These are phyloP conservation scores for Haemoproteus tartakovskyi DNA, from an alignment of 169 alveolate genomes.

Conservation along the genomic window DNA sequence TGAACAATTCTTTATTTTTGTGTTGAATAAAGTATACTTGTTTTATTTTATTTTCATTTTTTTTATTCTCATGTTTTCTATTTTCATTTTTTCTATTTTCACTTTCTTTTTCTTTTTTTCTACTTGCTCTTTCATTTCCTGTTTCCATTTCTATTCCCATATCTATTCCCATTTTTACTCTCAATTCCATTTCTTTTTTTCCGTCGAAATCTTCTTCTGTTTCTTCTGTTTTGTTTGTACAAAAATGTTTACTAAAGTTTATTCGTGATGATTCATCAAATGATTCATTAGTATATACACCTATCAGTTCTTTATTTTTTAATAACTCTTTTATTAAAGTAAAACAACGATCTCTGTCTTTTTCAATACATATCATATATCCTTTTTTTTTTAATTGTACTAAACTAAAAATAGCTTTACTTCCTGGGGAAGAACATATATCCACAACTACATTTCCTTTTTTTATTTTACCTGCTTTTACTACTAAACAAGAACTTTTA, in stretches of 20 bases:
- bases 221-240: constrained; percentile 10
- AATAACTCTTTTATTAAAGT: constrained; percentile 43
- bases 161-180: too few relatives aligned
- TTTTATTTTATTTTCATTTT: background rate
- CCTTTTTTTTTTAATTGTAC: constrained; percentile 19
- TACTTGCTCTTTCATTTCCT: too few relatives aligned
- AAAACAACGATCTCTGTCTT: constrained; percentile 28
- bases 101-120: too few relatives aligned
- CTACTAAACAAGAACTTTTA: constrained; percentile 56
- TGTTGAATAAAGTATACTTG: constrained; percentile 36
- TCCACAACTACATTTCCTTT: constrained; percentile 46
- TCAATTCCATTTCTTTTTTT: too few relatives aligned
- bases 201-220: too few relatives aligned
- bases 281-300: constrained; percentile 15
- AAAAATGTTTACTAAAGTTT: background rate
- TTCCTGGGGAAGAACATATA: constrained; percentile 61
- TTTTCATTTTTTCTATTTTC: too few relatives aligned
- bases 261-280: constrained; percentile 6
- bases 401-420: constrained; percentile 40
- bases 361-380: constrained; percentile 54
- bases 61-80: too few relatives aligned
- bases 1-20: constrained; percentile 11
- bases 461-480: constrained; percentile 40
- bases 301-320: constrained; percentile 28
- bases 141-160: too few relatives aligned